Conservation (phyloP, 1,284 basidiomycete genomes). For the Phylloporus sp. region DNA sequence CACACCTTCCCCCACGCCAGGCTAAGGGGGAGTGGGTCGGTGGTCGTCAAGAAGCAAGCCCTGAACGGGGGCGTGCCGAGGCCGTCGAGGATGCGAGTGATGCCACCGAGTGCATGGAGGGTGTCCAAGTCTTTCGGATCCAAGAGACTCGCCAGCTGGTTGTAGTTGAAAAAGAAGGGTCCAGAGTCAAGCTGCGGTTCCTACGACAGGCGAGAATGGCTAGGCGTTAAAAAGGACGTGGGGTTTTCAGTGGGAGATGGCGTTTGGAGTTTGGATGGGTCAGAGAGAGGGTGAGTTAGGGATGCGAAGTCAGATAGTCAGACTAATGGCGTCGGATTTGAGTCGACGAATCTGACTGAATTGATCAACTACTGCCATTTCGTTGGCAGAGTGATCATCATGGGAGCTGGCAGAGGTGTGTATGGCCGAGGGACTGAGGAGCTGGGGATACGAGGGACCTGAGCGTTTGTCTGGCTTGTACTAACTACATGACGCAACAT, state of each 20-base stretch:
- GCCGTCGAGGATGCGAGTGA: slow-evolving; percentile 70
- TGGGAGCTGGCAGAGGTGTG: slow-evolving; percentile 41
- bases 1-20: too few species aligned
- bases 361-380: slow-evolving; percentile 41
- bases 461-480: slow-evolving; percentile 67
- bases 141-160: slow-evolving; percentile 83
- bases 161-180: slow-evolving; percentile 79
- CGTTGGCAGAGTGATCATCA: slow-evolving; percentile 45
- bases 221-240: slow-evolving; percentile 4
- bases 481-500: too few species aligned
- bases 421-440: slow-evolving; percentile 54
- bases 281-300: slow-evolving; percentile 43
- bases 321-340: slow-evolving; percentile 48
- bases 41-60: slow-evolving; percentile 52
- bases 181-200: slow-evolving; percentile 73
- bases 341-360: slow-evolving; percentile 43
- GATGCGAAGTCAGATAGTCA: slow-evolving; percentile 41
- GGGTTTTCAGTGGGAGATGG: slow-evolving; percentile 8
- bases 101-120: slow-evolving; percentile 80
- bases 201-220: slow-evolving; percentile 45
- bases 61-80: slow-evolving; percentile 72
- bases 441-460: slow-evolving; percentile 62
- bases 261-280: slow-evolving; percentile 32
- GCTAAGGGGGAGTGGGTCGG: too few species aligned
- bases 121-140: slow-evolving; percentile 85